These are phyloP conservation scores for Podila clonocystis DNA, from an alignment of 192 early-diverging fungal species.

Conservation along the genomic window DNA sequence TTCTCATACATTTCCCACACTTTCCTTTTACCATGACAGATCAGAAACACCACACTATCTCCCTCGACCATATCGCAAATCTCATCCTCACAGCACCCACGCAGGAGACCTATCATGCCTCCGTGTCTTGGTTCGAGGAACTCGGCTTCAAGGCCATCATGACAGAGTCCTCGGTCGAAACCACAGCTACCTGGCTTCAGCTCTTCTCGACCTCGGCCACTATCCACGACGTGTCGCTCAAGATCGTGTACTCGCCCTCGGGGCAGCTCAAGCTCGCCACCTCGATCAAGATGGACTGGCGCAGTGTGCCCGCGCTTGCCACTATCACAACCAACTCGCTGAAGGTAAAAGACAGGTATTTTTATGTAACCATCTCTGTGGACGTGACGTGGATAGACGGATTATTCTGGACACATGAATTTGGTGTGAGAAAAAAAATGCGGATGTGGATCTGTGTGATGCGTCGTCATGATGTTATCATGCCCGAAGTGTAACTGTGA, in stretches of 20 bases:
- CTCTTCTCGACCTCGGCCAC: conserved; percentile 19
- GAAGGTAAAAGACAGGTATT: conserved; percentile 14
- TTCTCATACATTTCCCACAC: conserved; percentile 3
- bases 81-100: conserved; percentile 42
- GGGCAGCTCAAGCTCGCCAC: conserved; percentile 20
- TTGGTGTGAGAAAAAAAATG: too few species aligned
- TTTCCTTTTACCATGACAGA: not conserved
- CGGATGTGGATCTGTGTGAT: too few species aligned
- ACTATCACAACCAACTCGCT: conserved; percentile 37
- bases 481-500: too few species aligned
- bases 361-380: not conserved
- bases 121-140: conserved; percentile 37
- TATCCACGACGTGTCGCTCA: conserved; percentile 24
- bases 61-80: conserved; percentile 40
- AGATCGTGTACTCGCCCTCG: conserved; percentile 36
- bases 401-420: too few species aligned
- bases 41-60: conserved; percentile 8
- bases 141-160: conserved; percentile 47
- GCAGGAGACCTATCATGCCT: conserved; percentile 31
- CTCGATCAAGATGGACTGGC: conserved; percentile 51
- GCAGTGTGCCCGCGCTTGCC: conserved; percentile 41
- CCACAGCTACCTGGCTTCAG: conserved; percentile 44
- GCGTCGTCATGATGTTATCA: too few species aligned
- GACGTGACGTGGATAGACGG: too few species aligned
- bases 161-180: conserved; percentile 44